Evolutionary conservation across 2,329 filamentous ascomycete species (phyloP).

Genomic region (Elsinoe necatrix): DNA sequence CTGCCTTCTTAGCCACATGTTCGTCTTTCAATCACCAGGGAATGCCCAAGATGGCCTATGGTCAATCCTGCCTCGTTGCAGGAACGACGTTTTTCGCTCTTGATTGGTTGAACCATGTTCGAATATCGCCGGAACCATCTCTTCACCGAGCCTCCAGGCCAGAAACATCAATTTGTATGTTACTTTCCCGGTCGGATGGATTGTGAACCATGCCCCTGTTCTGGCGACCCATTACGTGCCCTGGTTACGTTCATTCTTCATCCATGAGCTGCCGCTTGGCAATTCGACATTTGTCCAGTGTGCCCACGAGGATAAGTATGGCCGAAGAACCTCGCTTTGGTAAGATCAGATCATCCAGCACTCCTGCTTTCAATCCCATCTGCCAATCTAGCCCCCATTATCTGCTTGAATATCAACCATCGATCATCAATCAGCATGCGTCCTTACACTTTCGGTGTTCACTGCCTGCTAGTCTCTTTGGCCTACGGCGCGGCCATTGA

Average conservation of each 20-base stretch:
- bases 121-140: not conserved
- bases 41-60: not conserved
- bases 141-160: not conserved
- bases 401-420: not conserved
- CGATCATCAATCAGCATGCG: not conserved
- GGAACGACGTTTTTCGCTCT: not conserved
- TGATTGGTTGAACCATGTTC: not conserved
- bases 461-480: not conserved
- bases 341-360: constrained; percentile 4
- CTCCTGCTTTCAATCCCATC: not conserved
- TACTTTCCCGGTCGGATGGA: not conserved
- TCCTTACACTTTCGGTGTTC: not conserved
- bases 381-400: not conserved
- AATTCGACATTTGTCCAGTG: constrained; percentile 1
- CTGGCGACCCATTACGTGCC: not conserved
- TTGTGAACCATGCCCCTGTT: not conserved
- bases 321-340: not conserved
- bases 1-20: not conserved
- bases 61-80: not conserved
- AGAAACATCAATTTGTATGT: not conserved
- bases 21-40: not conserved
- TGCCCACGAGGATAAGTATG: not conserved
- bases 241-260: not conserved
- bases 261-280: not conserved
- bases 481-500: constrained; percentile 6